Evolutionary conservation across 164 flowering plant species (phyloP), one percentile per base, ranked within the genome.

Genomic region (Vitis cinerea): DNA sequence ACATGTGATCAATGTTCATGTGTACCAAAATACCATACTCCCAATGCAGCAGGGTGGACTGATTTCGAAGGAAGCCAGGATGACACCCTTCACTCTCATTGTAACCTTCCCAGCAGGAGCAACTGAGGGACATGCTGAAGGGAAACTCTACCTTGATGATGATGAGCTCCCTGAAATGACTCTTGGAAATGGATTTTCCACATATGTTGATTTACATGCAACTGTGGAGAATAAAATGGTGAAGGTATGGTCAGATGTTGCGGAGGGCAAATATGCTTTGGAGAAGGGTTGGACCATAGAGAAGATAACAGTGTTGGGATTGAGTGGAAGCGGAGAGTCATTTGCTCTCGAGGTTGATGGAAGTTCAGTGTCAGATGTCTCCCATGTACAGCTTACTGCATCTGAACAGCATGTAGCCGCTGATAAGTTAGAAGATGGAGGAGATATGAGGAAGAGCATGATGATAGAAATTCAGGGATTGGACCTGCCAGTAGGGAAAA

Each of bases 1-100:
- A 65, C 67, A 93, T 64, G 87, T 74, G 12, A 81, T 88, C 52
- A 93, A 93, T 63, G 94, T 90, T n/a, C 97, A 91, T 74, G 73
- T 93, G 50, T 85, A 87, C 72, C 88, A 91, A 63, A 88, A 83
- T 69, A 80, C 86, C 8, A 91, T 91, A 27, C 71, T 93, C 3
- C 92, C 93, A 19, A 91, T 91, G 97, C 97, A 91, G 78, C 83
- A 67, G 53, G 97, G 93, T 12, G 95, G 92, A 10, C 2, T 86
- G 78, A 81, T 83, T 1, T 82, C 94, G 0, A 85, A 82, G 68
- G 93, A 84, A 72, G 94, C 95, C 5, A 81, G 94, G 67, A 77
- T 15, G 69, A 91, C 97, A 0, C 88, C 94, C 0, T 92, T 82
- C 37, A 83, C 64, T 70, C 88, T 88, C 13, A 70, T 84, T 2